Percentiles rank a stretch among this genome's conserved stretches.
These are phyloP conservation scores for Digitaria exilis DNA, from an alignment of 202 grass and related monocot species.

Conservation along the genomic window DNA sequence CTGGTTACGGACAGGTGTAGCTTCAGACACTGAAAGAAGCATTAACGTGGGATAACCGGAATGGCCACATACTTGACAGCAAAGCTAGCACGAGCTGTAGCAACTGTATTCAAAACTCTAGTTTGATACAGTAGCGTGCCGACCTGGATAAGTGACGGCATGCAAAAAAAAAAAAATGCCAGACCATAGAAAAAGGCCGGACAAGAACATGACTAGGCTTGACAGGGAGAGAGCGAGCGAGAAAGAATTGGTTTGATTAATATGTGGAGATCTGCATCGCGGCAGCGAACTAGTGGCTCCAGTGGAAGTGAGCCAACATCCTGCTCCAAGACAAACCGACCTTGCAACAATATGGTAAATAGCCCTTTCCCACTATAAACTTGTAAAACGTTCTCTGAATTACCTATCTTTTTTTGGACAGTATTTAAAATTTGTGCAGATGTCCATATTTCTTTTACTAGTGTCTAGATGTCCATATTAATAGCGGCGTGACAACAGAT, in stretches of 20 bases:
- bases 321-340: conserved; percentile 23
- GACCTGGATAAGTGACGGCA: background rate
- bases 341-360: background rate
- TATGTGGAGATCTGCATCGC: conserved; percentile 10
- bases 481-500: no score
- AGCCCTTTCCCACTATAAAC: background rate
- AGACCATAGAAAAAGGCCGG: background rate
- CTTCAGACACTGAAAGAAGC: background rate
- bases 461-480: no score
- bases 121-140: background rate
- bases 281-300: background rate
- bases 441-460: no score
- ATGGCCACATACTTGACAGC: background rate
- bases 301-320: background rate
- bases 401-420: background rate
- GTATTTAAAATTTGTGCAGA: background rate
- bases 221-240: background rate
- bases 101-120: background rate
- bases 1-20: background rate
- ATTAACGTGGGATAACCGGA: background rate
- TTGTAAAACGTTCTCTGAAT: no score
- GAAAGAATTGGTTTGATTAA: background rate
- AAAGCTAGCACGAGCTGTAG: background rate
- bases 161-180: background rate
- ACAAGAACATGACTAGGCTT: conserved; percentile 1